Base-by-base conservation (phyloP, 202 grass and related monocot genomes). In the Setaria viridis region DNA sequence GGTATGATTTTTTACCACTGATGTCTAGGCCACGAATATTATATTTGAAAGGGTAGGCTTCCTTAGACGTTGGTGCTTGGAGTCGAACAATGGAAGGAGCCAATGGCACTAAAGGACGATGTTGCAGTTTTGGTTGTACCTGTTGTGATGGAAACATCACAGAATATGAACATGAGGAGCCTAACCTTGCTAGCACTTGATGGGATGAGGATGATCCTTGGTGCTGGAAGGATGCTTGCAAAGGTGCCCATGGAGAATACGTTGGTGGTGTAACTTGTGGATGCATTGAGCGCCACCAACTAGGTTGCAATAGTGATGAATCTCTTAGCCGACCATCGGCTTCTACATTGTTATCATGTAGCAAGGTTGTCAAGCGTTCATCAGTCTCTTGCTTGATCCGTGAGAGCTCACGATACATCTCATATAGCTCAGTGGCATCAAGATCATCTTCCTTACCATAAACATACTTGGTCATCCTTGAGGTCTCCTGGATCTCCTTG, bases 391-490 rank as follows among this genome's bases (percentile, higher is more conserved):
- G 53, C 30, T 67, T 50, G 5, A 80, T 2, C 2, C 14, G 57
- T 15, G 67, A 62, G 19, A 92, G 84, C 1, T 25, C 72, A 20
- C 35, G 51, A 1, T 60, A 42, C 13, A 87, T 66, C 19, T 87
- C 72, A 29, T 29, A 42, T 7, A 92, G 65, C 15, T 93, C 70
- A 51, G 81, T 7, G 1, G 5, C 35, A 57, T 50, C 56, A 41
- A 90, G 75, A 70, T 88, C 64, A 13, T 88, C 77, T 57, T 49
- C 39, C 37, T 57, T 86, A 1, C 34, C 41, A 25, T 70, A 77
- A 21, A 17, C 0, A 33, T 72, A 82, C 25, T 82, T 90, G 56
- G 42, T 17, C 47, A 43, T 6, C 21, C 70, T 65, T 1, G 53
- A 42, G 11, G 58, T 54, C 10, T 67, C 70, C 20, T 68, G 34